phyloP scores from a whole-genome alignment of 2,329 filamentous ascomycete genomes.

The Sphaerulina vaccinii region DNA sequence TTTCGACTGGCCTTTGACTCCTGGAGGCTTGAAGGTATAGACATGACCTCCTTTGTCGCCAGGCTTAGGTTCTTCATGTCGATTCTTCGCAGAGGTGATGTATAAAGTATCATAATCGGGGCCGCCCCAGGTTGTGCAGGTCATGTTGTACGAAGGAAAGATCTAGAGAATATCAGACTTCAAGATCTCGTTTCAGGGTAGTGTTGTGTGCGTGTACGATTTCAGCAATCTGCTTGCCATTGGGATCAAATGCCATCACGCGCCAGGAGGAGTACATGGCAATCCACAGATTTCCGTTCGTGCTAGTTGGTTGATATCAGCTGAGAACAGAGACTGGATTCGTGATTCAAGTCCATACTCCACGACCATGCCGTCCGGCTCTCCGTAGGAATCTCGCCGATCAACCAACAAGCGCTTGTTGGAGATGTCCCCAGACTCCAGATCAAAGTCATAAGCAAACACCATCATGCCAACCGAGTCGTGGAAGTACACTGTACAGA shows the following conservation, averaged over 20 bases:
- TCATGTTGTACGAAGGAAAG: constrained; percentile 8
- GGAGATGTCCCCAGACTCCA: constrained; percentile 8
- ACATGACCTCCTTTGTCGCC: background rate
- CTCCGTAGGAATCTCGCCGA: constrained; percentile 6
- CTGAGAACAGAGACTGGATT: background rate
- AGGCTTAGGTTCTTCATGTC: background rate
- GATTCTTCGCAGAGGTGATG: background rate
- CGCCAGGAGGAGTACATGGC: constrained; percentile 12
- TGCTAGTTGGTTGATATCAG: background rate
- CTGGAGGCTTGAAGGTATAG: constrained; percentile 1
- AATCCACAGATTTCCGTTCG: constrained; percentile 9
- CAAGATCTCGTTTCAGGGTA: fast-evolving
- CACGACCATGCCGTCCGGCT: constrained; percentile 8
- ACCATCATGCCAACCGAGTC: constrained; percentile 8
- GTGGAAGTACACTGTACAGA: constrained; percentile 8
- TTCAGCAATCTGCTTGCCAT: constrained; percentile 1
- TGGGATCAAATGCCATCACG: constrained; percentile 2
- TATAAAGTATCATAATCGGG: constrained; percentile 6
- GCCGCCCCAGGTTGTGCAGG: constrained; percentile 9
- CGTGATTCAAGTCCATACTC: too few relatives aligned
- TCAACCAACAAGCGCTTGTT: constrained; percentile 7
- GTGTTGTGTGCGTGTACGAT: too few relatives aligned
- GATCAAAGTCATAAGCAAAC: constrained; percentile 9
- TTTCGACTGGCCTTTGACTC: constrained; percentile 1
- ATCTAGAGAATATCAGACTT: background rate